phyloP scores from a whole-genome alignment of 2,329 filamentous ascomycete genomes.

The Cercospora zeae-maydis region DNA sequence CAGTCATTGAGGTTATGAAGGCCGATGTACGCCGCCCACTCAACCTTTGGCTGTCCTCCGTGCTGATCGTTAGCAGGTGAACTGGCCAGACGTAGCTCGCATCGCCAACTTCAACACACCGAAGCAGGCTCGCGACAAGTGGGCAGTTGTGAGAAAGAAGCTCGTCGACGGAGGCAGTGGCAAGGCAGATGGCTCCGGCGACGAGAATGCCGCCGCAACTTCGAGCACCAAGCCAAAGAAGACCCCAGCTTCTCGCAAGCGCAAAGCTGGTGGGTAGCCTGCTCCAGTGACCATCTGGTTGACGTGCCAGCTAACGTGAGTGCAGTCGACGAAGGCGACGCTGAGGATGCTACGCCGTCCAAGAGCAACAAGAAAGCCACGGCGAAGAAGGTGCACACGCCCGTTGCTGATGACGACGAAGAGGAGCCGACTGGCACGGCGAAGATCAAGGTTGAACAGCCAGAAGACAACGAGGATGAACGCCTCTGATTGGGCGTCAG shows the following conservation, averaged over 20 bases:
- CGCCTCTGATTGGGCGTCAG: background rate
- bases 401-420: background rate
- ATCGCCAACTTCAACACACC: constrained; percentile 20
- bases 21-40: background rate
- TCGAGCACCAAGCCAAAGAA: constrained; percentile 10
- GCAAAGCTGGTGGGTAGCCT: constrained; percentile 14
- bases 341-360: constrained; percentile 2
- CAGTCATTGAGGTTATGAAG: constrained; percentile 21
- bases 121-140: constrained; percentile 27
- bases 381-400: constrained; percentile 5
- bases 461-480: constrained; percentile 5
- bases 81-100: constrained; percentile 24
- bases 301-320: background rate
- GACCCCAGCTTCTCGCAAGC: constrained; percentile 7
- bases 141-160: constrained; percentile 21
- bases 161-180: constrained; percentile 7
- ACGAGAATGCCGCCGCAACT: background rate
- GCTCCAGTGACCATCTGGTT: background rate
- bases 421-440: background rate
- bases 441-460: background rate
- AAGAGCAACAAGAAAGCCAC: constrained; percentile 11
- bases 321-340: constrained; percentile 9
- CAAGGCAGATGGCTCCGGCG: background rate
- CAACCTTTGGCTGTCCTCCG: background rate
- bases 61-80: constrained; percentile 15